Base-by-base conservation (phyloP, 2,329 filamentous ascomycete genomes). In the Nemania sp. region DNA sequence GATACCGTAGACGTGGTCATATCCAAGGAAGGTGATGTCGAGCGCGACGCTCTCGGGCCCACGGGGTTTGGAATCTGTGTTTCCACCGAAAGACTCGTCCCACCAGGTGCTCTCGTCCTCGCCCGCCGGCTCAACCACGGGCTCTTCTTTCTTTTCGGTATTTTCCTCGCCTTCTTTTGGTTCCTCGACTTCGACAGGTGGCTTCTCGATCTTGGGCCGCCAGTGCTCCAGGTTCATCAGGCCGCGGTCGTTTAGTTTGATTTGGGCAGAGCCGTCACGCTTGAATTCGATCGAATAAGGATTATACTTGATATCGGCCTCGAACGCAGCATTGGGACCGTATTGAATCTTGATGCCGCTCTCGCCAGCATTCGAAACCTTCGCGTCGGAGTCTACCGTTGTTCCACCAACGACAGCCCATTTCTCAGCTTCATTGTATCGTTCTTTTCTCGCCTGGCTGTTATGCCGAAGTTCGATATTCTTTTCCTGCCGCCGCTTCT, bases 51-150 rank as follows among this genome's bases (percentile, higher is more conserved):
- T 94, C 73, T 99, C 94, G 0, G 94, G 94, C 1, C 94, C 94
- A 66, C 86, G 86, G n/a, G 94, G 93, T 74, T 99, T 99, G 5
- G 87, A 84, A 72, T 99, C 94, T 0, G 92, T 97, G 70, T 94
- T 96, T 57, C 93, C 92, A 60, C 93, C 93, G 71, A 99, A 99
- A 0, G 82, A 84, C 76, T 99, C 94, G 6, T 99, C 94, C 94
- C 94, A 99, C 91, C 91, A 97, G 3, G 92, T 97, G 73, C 86
- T 89, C 69, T 97, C 89, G 61, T 94, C 89, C 60, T 88, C 83
- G 37, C 72, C 68, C 20, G 12, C 52, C 4, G 42, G 42, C 19
- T 49, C 45, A 44, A 76, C 72, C 30, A 66, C 62, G 31, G 62
- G 60, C 45, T 76, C 70, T 45, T 76, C 68, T 44, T 77, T 75